Evolutionary conservation across 768 basidiomycete genomes (phyloP), one percentile per base, ranked within the genome.

Genomic region (Russula virescens): DNA sequence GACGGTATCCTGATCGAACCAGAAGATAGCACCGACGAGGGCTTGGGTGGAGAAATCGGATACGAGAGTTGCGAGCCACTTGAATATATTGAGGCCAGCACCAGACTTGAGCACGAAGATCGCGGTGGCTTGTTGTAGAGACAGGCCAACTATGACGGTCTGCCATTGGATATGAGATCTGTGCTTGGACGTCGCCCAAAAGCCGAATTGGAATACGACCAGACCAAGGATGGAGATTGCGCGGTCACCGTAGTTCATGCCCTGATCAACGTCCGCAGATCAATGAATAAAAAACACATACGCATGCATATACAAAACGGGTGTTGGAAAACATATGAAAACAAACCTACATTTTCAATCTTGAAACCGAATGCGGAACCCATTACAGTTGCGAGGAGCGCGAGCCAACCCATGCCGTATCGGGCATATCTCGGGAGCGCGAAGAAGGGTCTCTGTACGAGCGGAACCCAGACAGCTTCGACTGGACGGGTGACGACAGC

Each of bases 111-210:
- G 81, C 40, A 95, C 94, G 72, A 96, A 94, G 48, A 96, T 79
- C 1, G 93, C 94, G 50, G 94, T 83, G 19, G 78, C 83, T 76
- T 94, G 92, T 71, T 97, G 94, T 47, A 88, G 68, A 74, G 93
- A 86, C 23, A 95, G 77, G n/a, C 94, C 93, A 50, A 92, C 86
- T 61, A 95, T 86, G 68, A 94, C 83, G n/a, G 92, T 93, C 16
- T 83, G 87, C 89, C 92, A 94, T 47, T 86, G 86, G 58, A 95
- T 80, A 6, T 79, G 77, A 18, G 75, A 78, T 28, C 87, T 81
- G 68, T 85, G 78, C 53, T 71, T 80, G 8, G 91, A 94, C 6
- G 83, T 78, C 16, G 80, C 64, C 78, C 80, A 93, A 74, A 94
- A 91, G 66, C 84, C 76, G 52, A 79, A 77, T 72, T 94, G 91